Base-by-base conservation (phyloP, 371 early-diverging fungal species). In the Mucor irregularis region DNA sequence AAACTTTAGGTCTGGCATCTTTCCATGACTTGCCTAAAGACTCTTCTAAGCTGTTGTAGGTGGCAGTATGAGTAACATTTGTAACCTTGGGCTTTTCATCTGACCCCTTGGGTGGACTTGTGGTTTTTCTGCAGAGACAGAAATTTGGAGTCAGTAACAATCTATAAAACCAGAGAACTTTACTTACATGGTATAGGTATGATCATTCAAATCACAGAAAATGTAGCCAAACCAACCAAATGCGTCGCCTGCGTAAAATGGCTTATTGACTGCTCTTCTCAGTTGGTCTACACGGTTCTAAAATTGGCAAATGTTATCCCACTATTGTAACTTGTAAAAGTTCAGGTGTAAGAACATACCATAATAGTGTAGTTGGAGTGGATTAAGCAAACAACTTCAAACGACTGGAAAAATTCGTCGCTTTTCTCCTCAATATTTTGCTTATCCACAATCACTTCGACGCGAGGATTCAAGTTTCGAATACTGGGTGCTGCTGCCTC, bases 161-260 rank as follows among this genome's bases (percentile, higher is more conserved):
- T n/a, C n/a, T n/a, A n/a, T n/a, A n/a, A n/a, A n/a, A n/a, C 5
- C 16, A 35, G 19, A 31, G 24, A 3, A 16, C 13, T 31, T 9
- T 6, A 56, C 74, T 69, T 83, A 83, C 86, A 83, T 83, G 13
- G 86, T 64, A 73, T 83, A 95, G 9, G 82, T 65, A 66, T 94
- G 91, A 2, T 73, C 55, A 1, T 61, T 68, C 49, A 95, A 64
- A 72, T 96, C 96, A 49, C 83, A 83, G 64, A 95, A 94, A 14
- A 92, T 82, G 64, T 85, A 95, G 7, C 95, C 94, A 53, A 81
- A 82, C 62, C 86, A 74, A 13, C 96, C 96, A 60, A 83, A 82
- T 0, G 84, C 72, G 46, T 80, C 83, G 14, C 90, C 86, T 4
- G 80, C 76, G 70, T 89, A 90, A 53, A 92, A 76, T 31, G 85